Conservation (phyloP, 1,284 basidiomycete genomes). For the Papiliotrema fonsecae region DNA sequence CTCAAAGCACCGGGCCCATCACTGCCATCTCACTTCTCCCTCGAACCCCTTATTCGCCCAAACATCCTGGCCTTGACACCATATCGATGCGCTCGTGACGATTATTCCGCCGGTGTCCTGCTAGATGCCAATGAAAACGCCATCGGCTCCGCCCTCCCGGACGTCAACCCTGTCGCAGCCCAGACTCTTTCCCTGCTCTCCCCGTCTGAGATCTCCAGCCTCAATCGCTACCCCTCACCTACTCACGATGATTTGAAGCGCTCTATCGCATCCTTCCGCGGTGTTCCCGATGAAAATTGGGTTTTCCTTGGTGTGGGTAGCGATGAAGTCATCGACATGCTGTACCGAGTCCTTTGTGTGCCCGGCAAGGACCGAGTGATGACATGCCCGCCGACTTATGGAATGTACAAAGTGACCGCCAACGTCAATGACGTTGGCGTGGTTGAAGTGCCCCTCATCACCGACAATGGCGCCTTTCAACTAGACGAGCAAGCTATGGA, state of each 20-base stretch:
- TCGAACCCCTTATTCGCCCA: constrained; percentile 78
- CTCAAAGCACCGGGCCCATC: constrained; percentile 48
- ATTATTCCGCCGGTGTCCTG: constrained; percentile 89
- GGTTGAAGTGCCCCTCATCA: constrained; percentile 72
- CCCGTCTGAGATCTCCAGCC: constrained; percentile 34
- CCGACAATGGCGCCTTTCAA: constrained; percentile 72
- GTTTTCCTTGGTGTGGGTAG: constrained; percentile 95
- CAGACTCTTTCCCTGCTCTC: constrained; percentile 36
- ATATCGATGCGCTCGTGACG: constrained; percentile 93
- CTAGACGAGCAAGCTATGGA: constrained; percentile 71
- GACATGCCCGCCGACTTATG: constrained; percentile 91
- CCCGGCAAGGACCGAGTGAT: constrained; percentile 78
- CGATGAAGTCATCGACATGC: constrained; percentile 93
- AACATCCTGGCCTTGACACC: constrained; percentile 91
- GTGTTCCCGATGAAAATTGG: constrained; percentile 62
- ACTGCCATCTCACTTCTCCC: constrained; percentile 70
- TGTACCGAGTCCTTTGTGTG: constrained; percentile 82
- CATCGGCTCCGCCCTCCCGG: constrained; percentile 75
- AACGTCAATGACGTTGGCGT: constrained; percentile 90
- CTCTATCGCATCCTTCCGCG: constrained; percentile 66
- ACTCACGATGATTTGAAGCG: constrained; percentile 65
- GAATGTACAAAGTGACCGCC: constrained; percentile 94
- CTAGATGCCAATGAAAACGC: constrained; percentile 98
- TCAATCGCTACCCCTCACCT: constrained; percentile 50
- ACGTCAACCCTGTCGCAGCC: constrained; percentile 10